Conservation (phyloP, 1,284 basidiomycete genomes). For the Macrocybe sp. region DNA sequence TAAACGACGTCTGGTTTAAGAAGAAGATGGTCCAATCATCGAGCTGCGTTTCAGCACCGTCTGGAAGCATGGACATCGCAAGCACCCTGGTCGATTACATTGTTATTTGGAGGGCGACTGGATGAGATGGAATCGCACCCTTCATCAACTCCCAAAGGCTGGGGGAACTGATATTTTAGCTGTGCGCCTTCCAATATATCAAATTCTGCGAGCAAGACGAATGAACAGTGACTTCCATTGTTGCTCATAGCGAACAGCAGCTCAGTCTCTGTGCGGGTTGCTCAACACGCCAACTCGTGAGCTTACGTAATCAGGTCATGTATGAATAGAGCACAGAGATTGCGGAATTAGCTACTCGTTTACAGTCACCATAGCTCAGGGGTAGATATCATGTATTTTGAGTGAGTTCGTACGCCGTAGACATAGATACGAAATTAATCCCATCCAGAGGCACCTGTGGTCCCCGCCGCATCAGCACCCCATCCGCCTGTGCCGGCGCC, state of each 20-base stretch:
- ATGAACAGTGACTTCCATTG: constrained; percentile 74
- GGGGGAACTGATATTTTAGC: constrained; percentile 90
- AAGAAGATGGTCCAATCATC: constrained; percentile 99
- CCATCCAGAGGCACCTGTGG: constrained; percentile 47
- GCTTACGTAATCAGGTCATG: neutral
- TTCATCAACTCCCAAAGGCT: constrained; percentile 87
- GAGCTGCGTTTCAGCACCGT: constrained; percentile 90
- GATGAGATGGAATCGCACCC: constrained; percentile 45
- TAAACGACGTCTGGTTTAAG: constrained; percentile 87
- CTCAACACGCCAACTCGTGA: neutral
- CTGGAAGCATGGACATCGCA: constrained; percentile 97
- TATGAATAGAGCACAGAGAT: neutral
- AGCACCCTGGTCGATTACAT: constrained; percentile 55
- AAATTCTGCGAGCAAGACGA: constrained; percentile 92
- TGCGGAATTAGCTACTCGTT: neutral
- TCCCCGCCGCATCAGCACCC: constrained; percentile 45
- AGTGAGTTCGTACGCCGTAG: neutral
- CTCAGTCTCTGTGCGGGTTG: neutral
- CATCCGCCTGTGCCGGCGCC: constrained; percentile 46
- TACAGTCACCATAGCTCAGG: neutral
- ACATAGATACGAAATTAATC: constrained; percentile 39
- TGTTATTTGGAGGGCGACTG: too few relatives aligned
- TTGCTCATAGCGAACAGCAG: constrained; percentile 28
- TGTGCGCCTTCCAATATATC: constrained; percentile 91
- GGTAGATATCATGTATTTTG: too few relatives aligned